Conservation (phyloP, 2,329 filamentous ascomycete species). For the Cercospora zeina region DNA sequence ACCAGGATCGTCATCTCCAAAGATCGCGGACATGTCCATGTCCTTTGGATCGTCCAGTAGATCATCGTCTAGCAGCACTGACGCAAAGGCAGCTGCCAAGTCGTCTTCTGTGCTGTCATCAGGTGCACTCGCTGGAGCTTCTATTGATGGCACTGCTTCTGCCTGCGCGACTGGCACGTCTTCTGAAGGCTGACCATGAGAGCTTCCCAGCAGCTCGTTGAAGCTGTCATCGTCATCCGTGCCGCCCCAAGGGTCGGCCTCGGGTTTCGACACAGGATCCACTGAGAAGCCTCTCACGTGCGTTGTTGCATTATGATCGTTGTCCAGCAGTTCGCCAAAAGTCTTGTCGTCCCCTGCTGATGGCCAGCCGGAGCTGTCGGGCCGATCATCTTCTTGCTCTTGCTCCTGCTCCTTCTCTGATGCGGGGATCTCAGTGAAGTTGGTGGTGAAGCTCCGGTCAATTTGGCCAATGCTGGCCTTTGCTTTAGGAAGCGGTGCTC, state of each 20-base stretch:
- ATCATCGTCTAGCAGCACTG: conserved; percentile 71
- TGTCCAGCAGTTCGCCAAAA: conserved; percentile 37
- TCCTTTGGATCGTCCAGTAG: conserved; percentile 41
- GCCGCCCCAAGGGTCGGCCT: conserved; percentile 23
- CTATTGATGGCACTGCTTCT: conserved; percentile 19
- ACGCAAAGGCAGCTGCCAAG: conserved; percentile 78
- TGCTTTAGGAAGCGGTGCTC: conserved; percentile 25
- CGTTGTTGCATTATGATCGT: neutral
- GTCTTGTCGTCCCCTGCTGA: conserved; percentile 38
- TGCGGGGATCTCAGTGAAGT: conserved; percentile 36
- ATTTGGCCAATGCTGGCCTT: conserved; percentile 26
- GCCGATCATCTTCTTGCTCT: conserved; percentile 21
- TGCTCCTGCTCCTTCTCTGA: conserved; percentile 17
- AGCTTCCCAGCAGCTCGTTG: conserved; percentile 24
- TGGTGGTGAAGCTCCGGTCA: conserved; percentile 38
- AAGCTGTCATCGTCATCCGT: conserved; percentile 30
- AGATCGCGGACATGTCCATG: conserved; percentile 65
- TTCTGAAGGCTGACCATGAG: neutral
- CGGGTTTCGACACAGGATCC: conserved; percentile 19
- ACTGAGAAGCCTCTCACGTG: conserved; percentile 14
- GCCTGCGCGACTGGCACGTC: conserved; percentile 13
- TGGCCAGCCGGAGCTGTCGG: conserved; percentile 33
- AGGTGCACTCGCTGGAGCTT: conserved; percentile 16
- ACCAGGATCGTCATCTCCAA: conserved; percentile 82
- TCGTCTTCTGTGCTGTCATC: conserved; percentile 54